Conservation (phyloP, 257 asterid genomes). For the Nicotiana noctiflora region DNA sequence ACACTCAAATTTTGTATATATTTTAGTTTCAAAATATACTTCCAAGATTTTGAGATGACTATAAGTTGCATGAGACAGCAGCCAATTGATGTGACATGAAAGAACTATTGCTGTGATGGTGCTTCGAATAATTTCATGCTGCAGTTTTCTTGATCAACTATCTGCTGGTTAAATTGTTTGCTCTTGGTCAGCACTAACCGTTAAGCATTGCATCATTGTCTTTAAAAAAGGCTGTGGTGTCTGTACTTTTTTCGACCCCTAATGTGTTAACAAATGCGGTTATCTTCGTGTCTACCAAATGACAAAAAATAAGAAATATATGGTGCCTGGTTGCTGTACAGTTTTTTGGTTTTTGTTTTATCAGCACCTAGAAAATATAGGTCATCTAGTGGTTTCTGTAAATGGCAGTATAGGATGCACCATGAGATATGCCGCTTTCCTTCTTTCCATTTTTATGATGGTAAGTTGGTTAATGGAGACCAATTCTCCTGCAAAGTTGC, state of each 20-base stretch:
- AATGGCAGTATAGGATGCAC: conserved; percentile 96
- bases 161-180: conserved; percentile 1
- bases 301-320: not conserved
- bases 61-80: not conserved
- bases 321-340: not conserved
- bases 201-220: not conserved
- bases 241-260: not conserved
- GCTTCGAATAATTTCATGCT: not conserved
- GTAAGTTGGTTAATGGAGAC: conserved; percentile 83
- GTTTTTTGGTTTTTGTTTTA: conserved; percentile 3
- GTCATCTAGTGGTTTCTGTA: conserved; percentile 14
- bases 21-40: conserved; percentile 5
- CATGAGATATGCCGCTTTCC: conserved; percentile 94
- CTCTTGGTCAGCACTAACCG: not conserved
- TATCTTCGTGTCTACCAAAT: not conserved
- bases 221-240: not conserved
- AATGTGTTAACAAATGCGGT: not conserved
- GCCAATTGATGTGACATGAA: not conserved
- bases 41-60: conserved; percentile 1
- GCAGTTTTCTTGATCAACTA: conserved; percentile 1
- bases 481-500: conserved; percentile 56
- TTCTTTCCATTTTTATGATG: conserved; percentile 84
- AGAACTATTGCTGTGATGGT: not conserved
- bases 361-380: conserved; percentile 10
- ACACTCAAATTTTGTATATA: conserved; percentile 7